Evolutionary conservation across 1,139 yeast species (phyloP), one percentile per base, ranked within the genome.

Genomic region (Pichia sp.): DNA sequence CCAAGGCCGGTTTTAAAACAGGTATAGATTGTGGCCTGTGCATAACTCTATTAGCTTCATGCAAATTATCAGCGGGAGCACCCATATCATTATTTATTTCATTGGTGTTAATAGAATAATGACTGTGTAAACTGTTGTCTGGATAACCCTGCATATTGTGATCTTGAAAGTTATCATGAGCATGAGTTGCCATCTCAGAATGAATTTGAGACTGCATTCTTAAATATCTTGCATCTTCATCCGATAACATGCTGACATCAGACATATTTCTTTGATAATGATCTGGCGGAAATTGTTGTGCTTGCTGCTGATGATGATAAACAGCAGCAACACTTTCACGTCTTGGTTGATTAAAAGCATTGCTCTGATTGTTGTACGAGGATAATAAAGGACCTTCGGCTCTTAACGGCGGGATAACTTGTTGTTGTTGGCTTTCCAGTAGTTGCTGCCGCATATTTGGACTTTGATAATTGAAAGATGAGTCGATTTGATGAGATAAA

Each of bases 311-410:
- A 5, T 54, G 48, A 27, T 55, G 44, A 29, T 52, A 57, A 2
- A 52, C 52, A 4, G 58, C 52, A 9, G 75, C 75, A 23, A 70
- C 67, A 43, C 72, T 67, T 46, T 68, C 72, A 45, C 73, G 60
- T 56, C 73, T 58, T 40, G 59, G 62, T 29, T 58, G 50, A 33
- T 66, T 37, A 5, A 39, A 37, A 10, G 36, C 37, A 7, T 39
- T 69, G 36, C 54, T 60, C 28, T 57, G 61, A 37, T 58, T 59
- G 16, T 61, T 64, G 37, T 60, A 59, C 5, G 64, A 69, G 51
- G 65, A 69, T 49, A 68, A 74, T 29, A 69, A 69, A 3, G 73
- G 68, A n/a, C 72, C 69, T 38, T 57, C 58, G 7, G 55, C 54
- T 60, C 74, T 64, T n/a, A 69, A 58, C 5, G 73, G 73, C 33